Base-by-base conservation (phyloP, 2,329 filamentous ascomycete species). In the Rhynchosporium graminicola region DNA sequence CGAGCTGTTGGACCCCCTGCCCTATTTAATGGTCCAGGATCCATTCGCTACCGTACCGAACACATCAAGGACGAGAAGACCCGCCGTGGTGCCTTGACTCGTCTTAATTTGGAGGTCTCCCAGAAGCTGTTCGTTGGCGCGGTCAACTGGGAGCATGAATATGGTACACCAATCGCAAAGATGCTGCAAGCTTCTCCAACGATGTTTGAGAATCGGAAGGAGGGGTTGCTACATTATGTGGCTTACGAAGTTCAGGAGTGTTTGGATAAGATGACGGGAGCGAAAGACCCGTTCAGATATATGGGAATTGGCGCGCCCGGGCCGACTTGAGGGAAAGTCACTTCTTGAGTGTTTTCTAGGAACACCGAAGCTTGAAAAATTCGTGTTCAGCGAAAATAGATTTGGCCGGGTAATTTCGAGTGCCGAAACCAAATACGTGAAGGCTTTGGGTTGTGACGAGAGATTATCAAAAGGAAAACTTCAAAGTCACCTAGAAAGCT, bases 171-270 rank as follows among this genome's bases (percentile, higher is more conserved):
- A 4, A 40, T 54, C n/a, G 20, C 33, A 4, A 54, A 9, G 3
- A 54, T 54, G 36, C 13, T 54, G 36, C 51, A 54, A 36, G 36
- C 33, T 54, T 13, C n/a, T 4, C 36, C 51, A 9, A 33, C 28
- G 10, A 20, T 40, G 3, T 54, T 42, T 54, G n/a, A 54, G 9
- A 54, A 40, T 40, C 12, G 51, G 10, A 54, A 54, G 33, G 51
- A 54, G 33, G 51, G 33, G 28, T 42, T 54, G 20, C 1, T 54
- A 8, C 51, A 54, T 13, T 54, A 54, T 9, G 20, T 54, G 51
- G 51, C 51, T 3, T 54, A 54, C 8, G 51, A 42, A 20, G 33
- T 54, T 54, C 51, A 54, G 33, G 26, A 38, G 13, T 12, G 36
- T 2, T 12, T 54, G n/a, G 51, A 54, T 38, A 26, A 40, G 1